Conservation (phyloP, 495 filamentous ascomycete genomes). For the Delitschia confertaspora region DNA sequence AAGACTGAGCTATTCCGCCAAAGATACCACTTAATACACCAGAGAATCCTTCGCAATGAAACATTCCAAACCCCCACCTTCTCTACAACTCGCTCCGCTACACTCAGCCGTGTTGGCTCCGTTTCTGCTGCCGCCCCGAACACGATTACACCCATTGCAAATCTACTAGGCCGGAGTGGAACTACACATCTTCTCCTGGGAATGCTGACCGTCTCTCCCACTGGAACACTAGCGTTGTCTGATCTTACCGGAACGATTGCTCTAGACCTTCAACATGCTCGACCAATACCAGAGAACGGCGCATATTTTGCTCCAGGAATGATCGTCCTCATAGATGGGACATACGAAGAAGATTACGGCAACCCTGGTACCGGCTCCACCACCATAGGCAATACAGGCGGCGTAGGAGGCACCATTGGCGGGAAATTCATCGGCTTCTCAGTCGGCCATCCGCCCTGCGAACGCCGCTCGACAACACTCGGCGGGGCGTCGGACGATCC, state of each 20-base stretch:
- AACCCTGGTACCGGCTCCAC: conserved; percentile 46
- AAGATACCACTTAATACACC: conserved; percentile 81
- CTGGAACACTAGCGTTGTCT: conserved; percentile 69
- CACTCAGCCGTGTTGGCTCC: conserved; percentile 48
- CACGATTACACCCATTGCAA: conserved; percentile 86
- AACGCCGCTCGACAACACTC: conserved; percentile 68
- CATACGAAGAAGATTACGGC: conserved; percentile 85
- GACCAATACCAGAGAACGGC: conserved; percentile 71
- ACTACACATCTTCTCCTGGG: conserved; percentile 81
- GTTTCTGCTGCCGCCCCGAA: conserved; percentile 54
- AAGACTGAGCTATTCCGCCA: conserved; percentile 83
- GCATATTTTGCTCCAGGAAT: conserved; percentile 90
- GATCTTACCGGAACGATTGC: conserved; percentile 82
- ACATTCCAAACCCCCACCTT: conserved; percentile 77
- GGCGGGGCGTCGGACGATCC: conserved; percentile 46
- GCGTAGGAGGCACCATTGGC: conserved; percentile 80
- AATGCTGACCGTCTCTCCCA: conserved; percentile 68
- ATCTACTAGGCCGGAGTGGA: conserved; percentile 81
- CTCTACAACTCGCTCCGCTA: conserved; percentile 40
- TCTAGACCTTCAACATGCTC: conserved; percentile 72
- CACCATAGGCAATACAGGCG: conserved; percentile 58
- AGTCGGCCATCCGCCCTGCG: conserved; percentile 81
- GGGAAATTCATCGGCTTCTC: conserved; percentile 83
- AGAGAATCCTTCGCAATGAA: conserved; percentile 84
- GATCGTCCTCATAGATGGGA: conserved; percentile 87